Evolutionary conservation across 192 early-diverging fungal species (phyloP).

Genomic region (Umbelopsis vinacea): DNA sequence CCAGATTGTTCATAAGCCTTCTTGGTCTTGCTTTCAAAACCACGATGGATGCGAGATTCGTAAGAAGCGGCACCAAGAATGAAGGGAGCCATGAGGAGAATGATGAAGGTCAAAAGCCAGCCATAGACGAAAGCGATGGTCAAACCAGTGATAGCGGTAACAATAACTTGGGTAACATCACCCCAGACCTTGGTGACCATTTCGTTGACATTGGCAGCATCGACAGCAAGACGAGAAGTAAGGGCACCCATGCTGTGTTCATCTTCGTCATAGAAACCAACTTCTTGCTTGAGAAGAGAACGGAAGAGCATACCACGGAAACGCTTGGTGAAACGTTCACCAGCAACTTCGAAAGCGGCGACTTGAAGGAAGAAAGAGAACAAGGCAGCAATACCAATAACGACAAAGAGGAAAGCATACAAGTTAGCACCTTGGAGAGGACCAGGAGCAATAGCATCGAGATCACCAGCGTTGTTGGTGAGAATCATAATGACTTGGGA

Average conservation of each 20-base stretch:
- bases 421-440: conserved; percentile 43
- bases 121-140: conserved; percentile 70
- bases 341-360: conserved; percentile 64
- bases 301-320: conserved; percentile 70
- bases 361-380: conserved; percentile 62
- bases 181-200: conserved; percentile 60
- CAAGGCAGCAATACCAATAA: conserved; percentile 54
- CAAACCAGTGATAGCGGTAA: conserved; percentile 38
- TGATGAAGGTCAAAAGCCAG: conserved; percentile 87
- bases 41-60: conserved; percentile 55
- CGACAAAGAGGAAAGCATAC: conserved; percentile 41
- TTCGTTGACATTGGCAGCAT: conserved; percentile 62
- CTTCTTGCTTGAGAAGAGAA: conserved; percentile 80
- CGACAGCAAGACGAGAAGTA: conserved; percentile 79
- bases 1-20: conserved; percentile 78
- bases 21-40: conserved; percentile 68
- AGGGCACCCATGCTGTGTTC: conserved; percentile 77
- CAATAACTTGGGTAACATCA: conserved; percentile 39
- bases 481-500: conserved; percentile 54
- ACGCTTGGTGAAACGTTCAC: conserved; percentile 64
- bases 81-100: conserved; percentile 65
- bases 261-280: conserved; percentile 84
- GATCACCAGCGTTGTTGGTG: conserved; percentile 26
- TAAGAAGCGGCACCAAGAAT: conserved; percentile 55
- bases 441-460: conserved; percentile 32